These are phyloP conservation scores for Chytriomyces sp. DNA, from an alignment of 192 early-diverging fungal genomes.

Conservation along the genomic window DNA sequence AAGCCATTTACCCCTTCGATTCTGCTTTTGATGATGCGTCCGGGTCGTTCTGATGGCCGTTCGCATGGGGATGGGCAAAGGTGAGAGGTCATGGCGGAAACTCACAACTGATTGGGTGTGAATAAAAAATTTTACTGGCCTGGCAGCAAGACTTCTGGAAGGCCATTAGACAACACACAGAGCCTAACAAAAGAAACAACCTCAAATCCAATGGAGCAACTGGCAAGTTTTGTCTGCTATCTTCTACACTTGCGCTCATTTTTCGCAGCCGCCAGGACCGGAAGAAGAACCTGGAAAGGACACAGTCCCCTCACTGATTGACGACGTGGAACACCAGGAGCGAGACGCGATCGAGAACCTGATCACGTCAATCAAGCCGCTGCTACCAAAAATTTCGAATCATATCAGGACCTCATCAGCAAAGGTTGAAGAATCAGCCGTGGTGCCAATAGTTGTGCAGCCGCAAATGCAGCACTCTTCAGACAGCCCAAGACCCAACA, in stretches of 20 bases:
- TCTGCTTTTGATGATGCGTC: too few relatives aligned
- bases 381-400: slow-evolving; percentile 19
- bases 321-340: neutral
- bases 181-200: neutral
- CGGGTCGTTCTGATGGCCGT: too few relatives aligned
- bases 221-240: neutral
- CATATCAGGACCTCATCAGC: neutral
- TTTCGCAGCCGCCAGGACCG: too few relatives aligned
- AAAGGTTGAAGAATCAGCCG: neutral
- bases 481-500: neutral
- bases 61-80: too few relatives aligned
- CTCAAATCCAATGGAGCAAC: neutral
- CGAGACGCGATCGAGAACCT: slow-evolving; percentile 10
- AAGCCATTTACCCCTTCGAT: too few relatives aligned
- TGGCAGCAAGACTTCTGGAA: neutral
- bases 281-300: neutral
- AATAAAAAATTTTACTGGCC: too few relatives aligned
- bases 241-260: too few relatives aligned
- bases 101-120: too few relatives aligned
- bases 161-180: neutral
- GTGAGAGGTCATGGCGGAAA: too few relatives aligned
- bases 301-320: neutral
- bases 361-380: slow-evolving; percentile 21
- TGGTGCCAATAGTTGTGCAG: too few relatives aligned
- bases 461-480: neutral